Evolutionary conservation across 169 alveolate genomes (phyloP).

Genomic region (Plasmodium vinckei): DNA sequence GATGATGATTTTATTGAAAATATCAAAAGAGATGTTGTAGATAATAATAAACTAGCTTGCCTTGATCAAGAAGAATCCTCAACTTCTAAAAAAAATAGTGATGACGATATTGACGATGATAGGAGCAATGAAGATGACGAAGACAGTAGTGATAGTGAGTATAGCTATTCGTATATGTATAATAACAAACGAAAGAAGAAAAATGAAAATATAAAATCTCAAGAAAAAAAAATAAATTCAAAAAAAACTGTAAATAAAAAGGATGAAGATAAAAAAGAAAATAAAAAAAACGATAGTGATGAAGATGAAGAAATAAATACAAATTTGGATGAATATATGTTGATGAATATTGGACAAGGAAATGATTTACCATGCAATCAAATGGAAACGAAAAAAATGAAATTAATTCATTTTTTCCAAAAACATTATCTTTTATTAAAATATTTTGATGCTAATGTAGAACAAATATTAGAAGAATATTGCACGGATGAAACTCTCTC

Average conservation of each 20-base stretch:
- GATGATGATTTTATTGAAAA: background rate
- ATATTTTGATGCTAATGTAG: conserved; percentile 54
- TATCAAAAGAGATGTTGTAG: background rate
- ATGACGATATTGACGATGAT: background rate
- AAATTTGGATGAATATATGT: background rate
- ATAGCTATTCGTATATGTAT: background rate
- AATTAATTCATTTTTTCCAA: conserved; percentile 59
- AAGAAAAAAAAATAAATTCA: background rate
- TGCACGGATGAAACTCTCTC: background rate
- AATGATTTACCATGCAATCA: background rate
- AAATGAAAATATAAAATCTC: background rate
- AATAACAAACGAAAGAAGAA: background rate
- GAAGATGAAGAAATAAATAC: background rate
- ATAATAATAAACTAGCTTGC: background rate
- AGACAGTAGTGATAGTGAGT: background rate
- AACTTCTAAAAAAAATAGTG: background rate
- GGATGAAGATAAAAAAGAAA: background rate
- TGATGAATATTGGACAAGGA: background rate
- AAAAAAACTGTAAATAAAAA: background rate
- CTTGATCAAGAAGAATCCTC: background rate
- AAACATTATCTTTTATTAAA: conserved; percentile 35
- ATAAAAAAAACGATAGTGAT: background rate
- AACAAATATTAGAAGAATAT: conserved; percentile 19
- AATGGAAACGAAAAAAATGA: conserved; percentile 27
- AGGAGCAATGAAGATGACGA: background rate